phyloP scores from a whole-genome alignment of 1,284 basidiomycete genomes.

The Vanrija sp. region DNA sequence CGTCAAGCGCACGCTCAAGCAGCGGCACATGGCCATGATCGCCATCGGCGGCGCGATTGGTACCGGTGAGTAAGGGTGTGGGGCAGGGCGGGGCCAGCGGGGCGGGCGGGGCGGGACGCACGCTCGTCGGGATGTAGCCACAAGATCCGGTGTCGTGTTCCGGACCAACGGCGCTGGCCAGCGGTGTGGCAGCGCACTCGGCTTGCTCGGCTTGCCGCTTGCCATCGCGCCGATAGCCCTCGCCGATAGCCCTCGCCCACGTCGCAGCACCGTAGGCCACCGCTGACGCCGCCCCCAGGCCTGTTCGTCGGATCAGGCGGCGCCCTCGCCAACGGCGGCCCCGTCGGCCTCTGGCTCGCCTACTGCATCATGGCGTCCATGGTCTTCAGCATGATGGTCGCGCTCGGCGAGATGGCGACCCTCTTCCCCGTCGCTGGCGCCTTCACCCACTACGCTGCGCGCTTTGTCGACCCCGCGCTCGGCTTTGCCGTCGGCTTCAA shows the following conservation, averaged over 20 bases:
- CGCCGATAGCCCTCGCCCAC: no score
- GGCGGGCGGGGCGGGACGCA: neutral
- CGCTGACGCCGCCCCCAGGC: slow-evolving; percentile 31
- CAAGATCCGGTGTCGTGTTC: no score
- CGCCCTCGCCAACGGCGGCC: slow-evolving; percentile 52
- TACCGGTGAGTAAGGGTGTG: slow-evolving; percentile 26
- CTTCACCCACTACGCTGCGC: slow-evolving; percentile 46
- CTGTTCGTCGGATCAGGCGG: slow-evolving; percentile 53
- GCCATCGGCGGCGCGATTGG: slow-evolving; percentile 51
- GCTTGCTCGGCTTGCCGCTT: no score
- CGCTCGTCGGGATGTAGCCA: neutral
- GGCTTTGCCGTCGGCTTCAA: slow-evolving; percentile 47
- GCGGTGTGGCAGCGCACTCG: no score
- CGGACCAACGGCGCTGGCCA: no score
- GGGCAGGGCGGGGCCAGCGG: neutral
- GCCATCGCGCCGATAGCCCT: slow-evolving; percentile 16
- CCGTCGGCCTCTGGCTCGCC: slow-evolving; percentile 48
- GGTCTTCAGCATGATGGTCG: slow-evolving; percentile 47
- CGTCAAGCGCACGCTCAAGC: slow-evolving; percentile 43
- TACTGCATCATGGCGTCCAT: slow-evolving; percentile 46
- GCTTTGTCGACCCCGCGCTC: slow-evolving; percentile 55
- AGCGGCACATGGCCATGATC: slow-evolving; percentile 51
- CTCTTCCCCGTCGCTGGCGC: slow-evolving; percentile 44
- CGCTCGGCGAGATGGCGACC: slow-evolving; percentile 51
- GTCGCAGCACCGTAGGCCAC: no score